Base-by-base conservation (phyloP, 139 green algal species). In the Ostreobium quekettii region DNA sequence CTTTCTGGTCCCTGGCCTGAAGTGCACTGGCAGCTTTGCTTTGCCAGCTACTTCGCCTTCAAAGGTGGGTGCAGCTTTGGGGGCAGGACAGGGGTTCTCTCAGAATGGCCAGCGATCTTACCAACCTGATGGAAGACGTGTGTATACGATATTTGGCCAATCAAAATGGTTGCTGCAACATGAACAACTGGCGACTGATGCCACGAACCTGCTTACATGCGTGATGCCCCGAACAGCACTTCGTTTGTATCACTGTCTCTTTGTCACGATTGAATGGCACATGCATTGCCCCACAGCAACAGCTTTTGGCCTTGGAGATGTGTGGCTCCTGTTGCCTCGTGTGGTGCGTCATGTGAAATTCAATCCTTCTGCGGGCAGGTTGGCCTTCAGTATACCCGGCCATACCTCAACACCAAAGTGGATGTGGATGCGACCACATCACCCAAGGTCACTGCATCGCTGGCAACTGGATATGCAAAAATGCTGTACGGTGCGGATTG, bases 1-100 rank as follows among this genome's bases (percentile, higher is more conserved):
- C 47, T 33, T 66, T 7, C 47, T 66, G n/a, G 47, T 33, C 47
- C 59, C 59, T 42, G 59, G 59, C 31, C 24, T 66, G 29, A 66
- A 66, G 32, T 7, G 28, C 24, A 47, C 59, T 47, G 30, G 31
- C 26, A n/a, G 24, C 28, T 31, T 30, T 15, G n/a, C 59, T n/a
- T 5, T 66, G n/a, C 59, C 59, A 32, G 6, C 28, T 5, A 66
- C 26, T 7, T 66, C 59, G 28, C 59, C 59, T 32, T 31, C 59
- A 66, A 66, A 66, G 59, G 59, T 66, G 30, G 19, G 42, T 53
- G 11, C 42, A 53, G 19, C n/a, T n/a, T n/a, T n/a, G n/a, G n/a
- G n/a, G n/a, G n/a, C n/a, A n/a, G n/a, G n/a, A n/a, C n/a, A n/a
- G n/a, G n/a, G n/a, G n/a, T n/a, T n/a, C n/a, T n/a, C n/a, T n/a